Evolutionary conservation across 768 basidiomycete genomes (phyloP).

Genomic region (Trametes cubensis): DNA sequence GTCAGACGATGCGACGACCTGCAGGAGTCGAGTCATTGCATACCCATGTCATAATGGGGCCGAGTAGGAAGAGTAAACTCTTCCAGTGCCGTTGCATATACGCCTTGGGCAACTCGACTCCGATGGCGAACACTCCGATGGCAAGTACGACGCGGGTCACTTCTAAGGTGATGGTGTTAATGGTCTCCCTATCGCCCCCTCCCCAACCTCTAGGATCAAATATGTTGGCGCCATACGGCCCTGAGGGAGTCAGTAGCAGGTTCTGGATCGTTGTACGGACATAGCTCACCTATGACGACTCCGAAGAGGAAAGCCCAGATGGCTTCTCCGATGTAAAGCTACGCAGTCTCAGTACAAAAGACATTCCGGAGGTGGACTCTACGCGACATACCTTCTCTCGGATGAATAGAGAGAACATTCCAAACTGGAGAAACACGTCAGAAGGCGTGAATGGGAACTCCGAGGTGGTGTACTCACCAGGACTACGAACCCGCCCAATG

Average conservation of each 20-base stretch:
- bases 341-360: conserved; percentile 8
- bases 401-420: conserved; percentile 92
- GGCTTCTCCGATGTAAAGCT: conserved; percentile 95
- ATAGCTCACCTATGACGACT: conserved; percentile 72
- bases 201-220: conserved; percentile 86
- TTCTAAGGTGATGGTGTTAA: conserved; percentile 87
- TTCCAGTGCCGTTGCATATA: conserved; percentile 95
- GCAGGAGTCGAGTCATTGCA: conserved; percentile 34
- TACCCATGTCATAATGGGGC: conserved; percentile 85
- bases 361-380: neutral
- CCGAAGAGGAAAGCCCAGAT: conserved; percentile 94
- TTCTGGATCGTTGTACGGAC: neutral
- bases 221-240: conserved; percentile 80
- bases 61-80: conserved; percentile 81
- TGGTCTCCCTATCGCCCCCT: conserved; percentile 42
- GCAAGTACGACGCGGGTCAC: conserved; percentile 91
- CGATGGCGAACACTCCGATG: conserved; percentile 96
- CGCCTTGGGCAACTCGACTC: conserved; percentile 95
- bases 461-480: conserved; percentile 47
- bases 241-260: conserved; percentile 39
- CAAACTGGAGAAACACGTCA: conserved; percentile 58
- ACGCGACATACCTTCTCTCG: conserved; percentile 70
- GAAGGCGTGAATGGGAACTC: neutral
- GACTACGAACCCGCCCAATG: conserved; percentile 81
- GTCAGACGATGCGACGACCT: neutral